phyloP scores from a whole-genome alignment of 2,329 filamentous ascomycete genomes.

The Aspergillus tubingensis region DNA sequence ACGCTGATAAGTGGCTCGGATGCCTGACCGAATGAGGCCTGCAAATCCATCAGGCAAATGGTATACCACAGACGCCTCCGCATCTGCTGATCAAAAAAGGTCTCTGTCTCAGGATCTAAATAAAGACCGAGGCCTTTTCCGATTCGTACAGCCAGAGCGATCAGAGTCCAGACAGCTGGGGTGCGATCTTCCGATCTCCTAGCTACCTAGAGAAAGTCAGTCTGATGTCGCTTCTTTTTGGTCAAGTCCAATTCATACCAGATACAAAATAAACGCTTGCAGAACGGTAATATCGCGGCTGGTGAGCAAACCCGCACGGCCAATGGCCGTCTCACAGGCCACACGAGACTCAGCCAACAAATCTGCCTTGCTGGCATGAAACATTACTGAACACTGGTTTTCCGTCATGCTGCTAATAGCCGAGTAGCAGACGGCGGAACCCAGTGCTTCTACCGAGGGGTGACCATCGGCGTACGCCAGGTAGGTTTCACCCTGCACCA shows the following conservation, averaged over 20 bases:
- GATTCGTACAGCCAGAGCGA: slow-evolving; percentile 30
- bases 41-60: background rate
- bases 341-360: too few species aligned
- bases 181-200: slow-evolving; percentile 22
- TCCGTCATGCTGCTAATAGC: slow-evolving; percentile 5
- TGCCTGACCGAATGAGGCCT: background rate
- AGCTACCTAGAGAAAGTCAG: background rate
- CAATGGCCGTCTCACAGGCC: too few species aligned
- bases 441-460: slow-evolving; percentile 17
- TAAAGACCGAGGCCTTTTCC: slow-evolving; percentile 33
- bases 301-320: slow-evolving; percentile 26
- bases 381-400: background rate
- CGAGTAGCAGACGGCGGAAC: slow-evolving; percentile 22
- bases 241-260: slow-evolving; percentile 15
- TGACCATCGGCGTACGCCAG: background rate
- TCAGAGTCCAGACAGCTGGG: slow-evolving; percentile 34
- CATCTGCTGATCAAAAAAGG: slow-evolving; percentile 27
- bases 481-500: slow-evolving; percentile 17
- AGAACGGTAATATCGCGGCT: slow-evolving; percentile 32
- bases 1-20: background rate
- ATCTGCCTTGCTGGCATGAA: slow-evolving; percentile 16
- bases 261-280: slow-evolving; percentile 30
- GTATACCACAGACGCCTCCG: background rate
- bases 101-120: slow-evolving; percentile 24
- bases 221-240: background rate